These are phyloP conservation scores for Davidsoniella australis DNA, from an alignment of 2,329 filamentous ascomycete species.

Conservation along the genomic window DNA sequence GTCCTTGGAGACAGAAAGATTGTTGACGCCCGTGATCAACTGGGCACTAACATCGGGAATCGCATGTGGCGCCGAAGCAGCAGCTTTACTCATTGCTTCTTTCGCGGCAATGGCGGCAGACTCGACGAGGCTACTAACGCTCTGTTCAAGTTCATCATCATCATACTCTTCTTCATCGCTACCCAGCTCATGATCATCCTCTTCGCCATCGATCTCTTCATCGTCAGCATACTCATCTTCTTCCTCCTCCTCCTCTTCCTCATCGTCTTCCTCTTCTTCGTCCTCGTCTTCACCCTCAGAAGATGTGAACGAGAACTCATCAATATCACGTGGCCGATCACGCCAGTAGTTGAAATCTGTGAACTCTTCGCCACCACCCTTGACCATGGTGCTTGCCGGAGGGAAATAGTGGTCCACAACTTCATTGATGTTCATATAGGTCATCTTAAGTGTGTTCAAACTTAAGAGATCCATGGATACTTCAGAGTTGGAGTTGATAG, in stretches of 20 bases:
- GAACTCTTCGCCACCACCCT: constrained; percentile 80
- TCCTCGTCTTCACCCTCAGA: constrained; percentile 33
- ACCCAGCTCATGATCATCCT: constrained; percentile 21
- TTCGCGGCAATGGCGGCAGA: constrained; percentile 6
- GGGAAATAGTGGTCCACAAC: constrained; percentile 98
- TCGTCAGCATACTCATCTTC: constrained; percentile 29
- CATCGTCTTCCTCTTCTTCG: constrained; percentile 34
- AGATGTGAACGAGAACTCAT: constrained; percentile 78
- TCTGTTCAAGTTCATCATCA: constrained; percentile 18
- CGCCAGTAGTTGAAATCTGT: constrained; percentile 98
- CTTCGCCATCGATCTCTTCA: constrained; percentile 23
- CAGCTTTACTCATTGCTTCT: constrained; percentile 4
- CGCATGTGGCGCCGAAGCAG: background rate
- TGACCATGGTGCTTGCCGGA: constrained; percentile 70
- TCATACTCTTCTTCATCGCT: constrained; percentile 26
- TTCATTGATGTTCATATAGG: constrained; percentile 92
- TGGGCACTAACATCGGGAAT: constrained; percentile 13
- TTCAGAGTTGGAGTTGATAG: constrained; percentile 95
- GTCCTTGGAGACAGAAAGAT: constrained; percentile 12
- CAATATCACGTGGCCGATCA: constrained; percentile 63
- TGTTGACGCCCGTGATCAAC: constrained; percentile 14
- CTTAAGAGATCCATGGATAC: constrained; percentile 80
- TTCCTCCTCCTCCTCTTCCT: constrained; percentile 32
- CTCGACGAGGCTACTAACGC: constrained; percentile 9
- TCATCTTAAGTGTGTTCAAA: constrained; percentile 88